Conservation (phyloP, 805 yeast species). For the Saccharomycopsis sp. region DNA sequence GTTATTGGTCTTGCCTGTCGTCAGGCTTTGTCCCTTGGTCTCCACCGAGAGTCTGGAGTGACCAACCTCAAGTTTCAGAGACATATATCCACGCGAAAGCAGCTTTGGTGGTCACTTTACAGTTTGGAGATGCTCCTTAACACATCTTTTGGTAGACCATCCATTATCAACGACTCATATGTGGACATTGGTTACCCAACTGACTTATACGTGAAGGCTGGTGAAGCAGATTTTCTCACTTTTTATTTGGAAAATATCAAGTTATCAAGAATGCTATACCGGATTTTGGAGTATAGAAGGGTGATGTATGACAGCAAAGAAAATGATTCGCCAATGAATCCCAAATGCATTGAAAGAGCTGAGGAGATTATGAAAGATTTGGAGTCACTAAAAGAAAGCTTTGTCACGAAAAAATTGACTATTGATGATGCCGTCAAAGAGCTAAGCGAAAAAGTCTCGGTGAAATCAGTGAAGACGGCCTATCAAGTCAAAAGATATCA, state of each 20-base stretch:
- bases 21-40: slow-evolving; percentile 43
- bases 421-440: slow-evolving; percentile 15
- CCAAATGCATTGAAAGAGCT: slow-evolving; percentile 36
- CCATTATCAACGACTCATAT: slow-evolving; percentile 39
- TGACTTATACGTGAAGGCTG: slow-evolving; percentile 25
- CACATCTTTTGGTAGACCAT: slow-evolving; percentile 40
- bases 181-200: slow-evolving; percentile 37
- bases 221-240: slow-evolving; percentile 27
- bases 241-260: slow-evolving; percentile 32
- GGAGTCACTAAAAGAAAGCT: slow-evolving; percentile 30
- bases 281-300: slow-evolving; percentile 35
- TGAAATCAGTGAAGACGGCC: slow-evolving; percentile 24
- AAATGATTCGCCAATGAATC: slow-evolving; percentile 29
- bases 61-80: slow-evolving; percentile 35
- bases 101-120: slow-evolving; percentile 37
- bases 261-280: slow-evolving; percentile 33
- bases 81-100: slow-evolving; percentile 26
- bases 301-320: slow-evolving; percentile 26
- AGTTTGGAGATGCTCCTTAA: slow-evolving; percentile 36
- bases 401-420: slow-evolving; percentile 23
- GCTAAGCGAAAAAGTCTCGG: slow-evolving; percentile 29
- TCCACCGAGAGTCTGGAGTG: slow-evolving; percentile 36
- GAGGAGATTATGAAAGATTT: slow-evolving; percentile 32
- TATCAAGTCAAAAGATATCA: slow-evolving; percentile 30
- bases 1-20: slow-evolving; percentile 40